Percentiles rank a stretch among this genome's conserved stretches.
These are phyloP conservation scores for Hyphodiscus sp. DNA, from an alignment of 2,329 filamentous ascomycete species.

Conservation along the genomic window DNA sequence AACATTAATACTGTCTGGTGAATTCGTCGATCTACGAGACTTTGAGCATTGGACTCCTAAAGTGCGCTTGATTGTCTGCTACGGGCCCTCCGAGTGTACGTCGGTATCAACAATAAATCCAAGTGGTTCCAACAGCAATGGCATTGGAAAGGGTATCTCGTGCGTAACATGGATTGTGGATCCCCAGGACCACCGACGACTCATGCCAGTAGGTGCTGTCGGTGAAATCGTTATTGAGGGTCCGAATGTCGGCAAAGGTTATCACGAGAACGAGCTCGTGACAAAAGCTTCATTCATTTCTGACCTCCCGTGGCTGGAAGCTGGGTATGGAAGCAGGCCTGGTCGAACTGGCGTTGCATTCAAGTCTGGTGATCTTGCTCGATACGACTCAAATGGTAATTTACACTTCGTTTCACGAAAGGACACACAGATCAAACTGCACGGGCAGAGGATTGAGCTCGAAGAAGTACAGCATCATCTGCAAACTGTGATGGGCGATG, in stretches of 20 bases:
- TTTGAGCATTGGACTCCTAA: too few species aligned
- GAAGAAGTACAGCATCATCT: too few species aligned
- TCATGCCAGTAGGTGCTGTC: constrained; percentile 6
- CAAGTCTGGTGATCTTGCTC: constrained; percentile 81
- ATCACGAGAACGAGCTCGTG: constrained; percentile 1
- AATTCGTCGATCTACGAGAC: too few species aligned
- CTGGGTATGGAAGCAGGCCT: constrained; percentile 39
- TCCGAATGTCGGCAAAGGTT: constrained; percentile 5
- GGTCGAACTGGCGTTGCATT: too few species aligned
- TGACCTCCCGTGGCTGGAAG: neutral
- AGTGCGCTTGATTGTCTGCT: too few species aligned
- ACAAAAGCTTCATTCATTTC: constrained; percentile 7
- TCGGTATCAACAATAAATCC: too few species aligned
- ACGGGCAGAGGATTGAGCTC: constrained; percentile 49
- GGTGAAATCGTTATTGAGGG: constrained; percentile 11
- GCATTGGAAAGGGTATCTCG: neutral
- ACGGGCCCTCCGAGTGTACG: too few species aligned
- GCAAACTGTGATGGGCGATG: too few species aligned
- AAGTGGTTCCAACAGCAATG: too few species aligned
- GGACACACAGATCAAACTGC: constrained; percentile 86
- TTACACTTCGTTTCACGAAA: constrained; percentile 70
- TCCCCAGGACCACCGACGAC: neutral
- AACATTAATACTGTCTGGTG: too few species aligned
- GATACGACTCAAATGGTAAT: constrained; percentile 58
- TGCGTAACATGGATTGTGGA: neutral